Evolutionary conservation across 1,284 basidiomycete genomes (phyloP).

Genomic region (Leccinum pachyderme): DNA sequence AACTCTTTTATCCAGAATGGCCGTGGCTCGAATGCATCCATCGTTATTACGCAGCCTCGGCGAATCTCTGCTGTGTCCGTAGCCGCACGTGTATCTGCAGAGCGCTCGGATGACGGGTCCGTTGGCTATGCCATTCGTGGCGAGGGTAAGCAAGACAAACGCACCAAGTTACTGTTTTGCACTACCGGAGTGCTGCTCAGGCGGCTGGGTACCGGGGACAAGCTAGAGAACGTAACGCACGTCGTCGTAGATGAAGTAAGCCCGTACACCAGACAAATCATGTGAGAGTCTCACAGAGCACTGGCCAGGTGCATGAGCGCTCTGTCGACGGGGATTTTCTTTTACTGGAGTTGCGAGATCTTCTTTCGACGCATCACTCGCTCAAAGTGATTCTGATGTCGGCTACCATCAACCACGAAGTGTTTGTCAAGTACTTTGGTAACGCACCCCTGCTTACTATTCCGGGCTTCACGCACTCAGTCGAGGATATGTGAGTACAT

Average conservation of each 20-base stretch:
- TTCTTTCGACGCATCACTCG: constrained; percentile 65
- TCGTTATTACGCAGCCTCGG: constrained; percentile 89
- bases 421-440: constrained; percentile 79
- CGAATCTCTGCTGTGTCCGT: constrained; percentile 90
- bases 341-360: constrained; percentile 80
- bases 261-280: not conserved
- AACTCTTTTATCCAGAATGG: constrained; percentile 74
- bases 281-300: constrained; percentile 4
- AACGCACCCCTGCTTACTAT: constrained; percentile 82
- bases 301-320: constrained; percentile 77
- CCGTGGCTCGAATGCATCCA: constrained; percentile 68
- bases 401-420: constrained; percentile 87
- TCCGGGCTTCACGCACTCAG: constrained; percentile 81
- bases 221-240: constrained; percentile 74
- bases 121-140: constrained; percentile 92
- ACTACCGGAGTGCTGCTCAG: constrained; percentile 91
- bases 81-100: constrained; percentile 83
- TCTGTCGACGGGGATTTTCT: constrained; percentile 90
- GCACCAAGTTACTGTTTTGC: constrained; percentile 84
- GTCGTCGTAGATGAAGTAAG: constrained; percentile 87
- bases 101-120: constrained; percentile 80
- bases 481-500: constrained; percentile 64
- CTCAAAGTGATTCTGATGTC: constrained; percentile 88
- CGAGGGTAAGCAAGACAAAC: constrained; percentile 68
- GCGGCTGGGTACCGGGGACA: constrained; percentile 74